phyloP scores from a whole-genome alignment of 1,284 basidiomycete species.

The Moniliophthora roreri region DNA sequence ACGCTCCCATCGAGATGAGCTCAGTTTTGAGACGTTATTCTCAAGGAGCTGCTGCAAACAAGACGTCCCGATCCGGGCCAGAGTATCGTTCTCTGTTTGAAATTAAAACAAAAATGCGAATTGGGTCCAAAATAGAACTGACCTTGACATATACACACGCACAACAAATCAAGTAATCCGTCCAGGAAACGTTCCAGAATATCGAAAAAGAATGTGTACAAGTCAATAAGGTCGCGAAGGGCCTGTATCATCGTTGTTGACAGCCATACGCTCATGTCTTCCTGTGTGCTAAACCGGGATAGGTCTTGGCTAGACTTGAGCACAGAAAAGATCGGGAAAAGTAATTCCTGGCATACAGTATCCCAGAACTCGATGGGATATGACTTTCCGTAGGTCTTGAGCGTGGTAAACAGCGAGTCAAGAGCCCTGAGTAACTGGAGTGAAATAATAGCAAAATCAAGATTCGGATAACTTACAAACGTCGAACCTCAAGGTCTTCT shows the following conservation, averaged over 20 bases:
- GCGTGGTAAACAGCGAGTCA: conserved; percentile 92
- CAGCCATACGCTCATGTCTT: conserved; percentile 99
- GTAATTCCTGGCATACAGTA: conserved; percentile 92
- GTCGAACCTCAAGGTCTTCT: conserved; percentile 96
- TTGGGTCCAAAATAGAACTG: conserved; percentile 18
- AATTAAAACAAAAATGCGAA: conserved; percentile 11
- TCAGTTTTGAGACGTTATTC: conserved; percentile 90
- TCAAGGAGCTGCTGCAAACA: conserved; percentile 97
- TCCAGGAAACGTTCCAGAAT: conserved; percentile 90
- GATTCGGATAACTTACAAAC: conserved; percentile 65
- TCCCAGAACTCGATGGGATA: conserved; percentile 98
- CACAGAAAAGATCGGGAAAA: conserved; percentile 99
- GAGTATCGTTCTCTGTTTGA: conserved; percentile 98
- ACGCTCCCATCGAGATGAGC: conserved; percentile 84
- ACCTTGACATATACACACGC: conserved; percentile 99
- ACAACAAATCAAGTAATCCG: conserved; percentile 89
- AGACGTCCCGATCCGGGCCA: conserved; percentile 97
- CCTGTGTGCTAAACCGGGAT: conserved; percentile 91
- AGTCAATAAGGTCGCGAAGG: conserved; percentile 90
- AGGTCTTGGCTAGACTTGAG: conserved; percentile 90
- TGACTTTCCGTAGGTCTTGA: conserved; percentile 86
- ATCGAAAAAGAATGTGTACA: conserved; percentile 97
- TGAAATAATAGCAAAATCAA: conserved; percentile 8
- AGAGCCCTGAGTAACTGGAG: conserved; percentile 64
- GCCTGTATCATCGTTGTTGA: conserved; percentile 99